These are phyloP conservation scores for Sphagnurus paluster DNA, from an alignment of 1,284 basidiomycete genomes.

Conservation along the genomic window DNA sequence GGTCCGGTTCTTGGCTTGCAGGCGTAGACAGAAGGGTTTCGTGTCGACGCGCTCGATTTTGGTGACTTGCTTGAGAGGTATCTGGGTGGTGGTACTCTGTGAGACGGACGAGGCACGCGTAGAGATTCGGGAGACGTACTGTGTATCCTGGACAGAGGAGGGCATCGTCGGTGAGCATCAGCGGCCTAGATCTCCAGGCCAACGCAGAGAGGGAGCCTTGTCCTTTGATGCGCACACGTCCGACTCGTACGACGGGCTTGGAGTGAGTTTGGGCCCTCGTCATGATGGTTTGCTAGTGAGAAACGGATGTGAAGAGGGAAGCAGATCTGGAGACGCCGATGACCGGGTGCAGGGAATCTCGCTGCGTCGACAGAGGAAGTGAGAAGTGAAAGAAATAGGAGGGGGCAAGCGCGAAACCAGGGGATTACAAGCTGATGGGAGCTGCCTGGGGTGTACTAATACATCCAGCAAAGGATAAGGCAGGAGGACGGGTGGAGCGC, in stretches of 20 bases:
- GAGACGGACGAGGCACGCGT: neutral
- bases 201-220: constrained; percentile 18
- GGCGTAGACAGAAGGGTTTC: constrained; percentile 22
- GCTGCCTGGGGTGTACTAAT: constrained; percentile 10
- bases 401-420: neutral
- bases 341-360: neutral
- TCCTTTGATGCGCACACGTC: constrained; percentile 18
- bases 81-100: constrained; percentile 4
- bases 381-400: neutral
- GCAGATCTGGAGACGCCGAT: no score
- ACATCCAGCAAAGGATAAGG: constrained; percentile 12
- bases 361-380: neutral
- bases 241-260: constrained; percentile 14
- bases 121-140: no score
- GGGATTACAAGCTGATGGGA: neutral
- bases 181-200: constrained; percentile 20
- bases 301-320: neutral
- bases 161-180: constrained; percentile 20
- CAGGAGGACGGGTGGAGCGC: constrained; percentile 1
- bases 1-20: constrained; percentile 16
- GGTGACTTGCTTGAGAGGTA: constrained; percentile 21
- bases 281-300: no score
- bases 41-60: constrained; percentile 22
- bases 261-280: constrained; percentile 3
- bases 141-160: constrained; percentile 20